phyloP scores from a whole-genome alignment of 129 eudicot genomes.

The sunflower (Helianthus annuus) region DNA sequence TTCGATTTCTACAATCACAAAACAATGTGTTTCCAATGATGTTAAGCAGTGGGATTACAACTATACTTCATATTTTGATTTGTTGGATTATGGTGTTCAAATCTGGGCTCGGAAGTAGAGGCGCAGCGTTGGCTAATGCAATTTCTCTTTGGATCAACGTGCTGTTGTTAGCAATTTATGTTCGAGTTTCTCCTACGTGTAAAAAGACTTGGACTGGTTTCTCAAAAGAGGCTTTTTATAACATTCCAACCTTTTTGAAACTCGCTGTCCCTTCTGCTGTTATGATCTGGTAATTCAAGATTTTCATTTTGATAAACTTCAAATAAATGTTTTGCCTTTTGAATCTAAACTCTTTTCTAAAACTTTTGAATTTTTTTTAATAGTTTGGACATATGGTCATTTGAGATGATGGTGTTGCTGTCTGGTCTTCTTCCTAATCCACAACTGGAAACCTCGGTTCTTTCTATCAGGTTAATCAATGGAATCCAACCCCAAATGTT shows the following conservation, averaged over 20 bases:
- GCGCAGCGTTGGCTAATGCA: slow-evolving; percentile 78
- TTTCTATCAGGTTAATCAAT: slow-evolving; percentile 57
- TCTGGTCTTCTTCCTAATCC: slow-evolving; percentile 92
- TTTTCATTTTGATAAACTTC: background rate
- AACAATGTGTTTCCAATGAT: slow-evolving; percentile 72
- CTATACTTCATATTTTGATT: slow-evolving; percentile 46
- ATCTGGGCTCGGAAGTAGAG: slow-evolving; percentile 67
- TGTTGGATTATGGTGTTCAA: slow-evolving; percentile 71
- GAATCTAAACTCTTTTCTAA: background rate
- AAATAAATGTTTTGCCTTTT: background rate
- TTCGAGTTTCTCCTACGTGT: slow-evolving; percentile 59
- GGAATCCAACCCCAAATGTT: background rate
- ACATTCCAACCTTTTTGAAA: slow-evolving; percentile 48
- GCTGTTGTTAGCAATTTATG: slow-evolving; percentile 50
- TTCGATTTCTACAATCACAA: slow-evolving; percentile 67
- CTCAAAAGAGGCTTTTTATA: slow-evolving; percentile 57
- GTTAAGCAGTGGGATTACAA: slow-evolving; percentile 60
- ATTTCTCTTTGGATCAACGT: slow-evolving; percentile 69
- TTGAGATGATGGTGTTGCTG: slow-evolving; percentile 75
- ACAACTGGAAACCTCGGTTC: slow-evolving; percentile 82
- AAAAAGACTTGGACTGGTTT: slow-evolving; percentile 66
- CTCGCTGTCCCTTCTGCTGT: slow-evolving; percentile 80
- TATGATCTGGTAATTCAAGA: slow-evolving; percentile 63
- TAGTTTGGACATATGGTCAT: slow-evolving; percentile 92
- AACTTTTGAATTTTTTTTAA: background rate